Conservation (phyloP, 768 basidiomycete genomes). For the Boletus rufocinnamomeus region DNA sequence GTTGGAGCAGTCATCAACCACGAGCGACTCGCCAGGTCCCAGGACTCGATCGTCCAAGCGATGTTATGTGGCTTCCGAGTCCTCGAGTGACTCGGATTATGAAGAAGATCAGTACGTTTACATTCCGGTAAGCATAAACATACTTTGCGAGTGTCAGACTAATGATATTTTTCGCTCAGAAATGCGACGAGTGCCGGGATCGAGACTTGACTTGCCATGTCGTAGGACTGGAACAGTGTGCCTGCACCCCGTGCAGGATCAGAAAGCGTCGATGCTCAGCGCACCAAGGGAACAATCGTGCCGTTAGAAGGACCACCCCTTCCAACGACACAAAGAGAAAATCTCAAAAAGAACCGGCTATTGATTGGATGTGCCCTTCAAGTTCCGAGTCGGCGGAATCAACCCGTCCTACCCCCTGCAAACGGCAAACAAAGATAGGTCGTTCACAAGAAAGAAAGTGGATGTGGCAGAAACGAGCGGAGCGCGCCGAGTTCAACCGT, state of each 20-base stretch:
- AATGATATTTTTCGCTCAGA: not conserved
- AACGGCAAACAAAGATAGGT: not conserved
- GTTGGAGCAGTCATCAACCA: not conserved
- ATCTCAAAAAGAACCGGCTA: not conserved
- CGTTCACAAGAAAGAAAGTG: not conserved
- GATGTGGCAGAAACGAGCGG: conserved; percentile 2
- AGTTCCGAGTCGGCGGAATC: no score
- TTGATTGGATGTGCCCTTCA: not conserved
- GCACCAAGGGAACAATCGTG: not conserved
- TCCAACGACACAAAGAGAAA: no score
- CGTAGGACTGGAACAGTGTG: not conserved
- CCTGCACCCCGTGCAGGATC: not conserved
- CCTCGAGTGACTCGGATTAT: not conserved
- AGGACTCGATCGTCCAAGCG: not conserved
- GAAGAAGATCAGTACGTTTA: not conserved
- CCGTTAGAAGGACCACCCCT: not conserved
- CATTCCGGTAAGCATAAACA: not conserved
- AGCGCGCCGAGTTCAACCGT: not conserved
- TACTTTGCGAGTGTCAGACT: not conserved
- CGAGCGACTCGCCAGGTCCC: no score
- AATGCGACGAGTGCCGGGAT: not conserved
- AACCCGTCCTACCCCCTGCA: not conserved
- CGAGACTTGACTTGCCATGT: not conserved
- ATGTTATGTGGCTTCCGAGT: not conserved
- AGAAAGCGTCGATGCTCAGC: conserved; percentile 6